phyloP scores from a whole-genome alignment of 805 yeast genomes.

The Ogataea pini region DNA sequence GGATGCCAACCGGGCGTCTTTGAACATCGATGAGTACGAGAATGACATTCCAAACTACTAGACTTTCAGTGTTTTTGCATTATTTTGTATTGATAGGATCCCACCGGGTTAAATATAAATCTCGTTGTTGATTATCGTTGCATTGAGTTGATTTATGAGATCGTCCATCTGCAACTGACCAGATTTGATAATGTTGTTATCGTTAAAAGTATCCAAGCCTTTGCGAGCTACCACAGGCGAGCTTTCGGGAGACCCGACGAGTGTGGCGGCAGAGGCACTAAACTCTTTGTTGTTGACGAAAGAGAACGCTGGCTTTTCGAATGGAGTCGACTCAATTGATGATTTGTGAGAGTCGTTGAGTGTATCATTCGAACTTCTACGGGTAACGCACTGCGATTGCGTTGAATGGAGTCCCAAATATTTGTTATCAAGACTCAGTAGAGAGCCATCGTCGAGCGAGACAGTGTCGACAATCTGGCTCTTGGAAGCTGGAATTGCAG shows the following conservation, averaged over 20 bases:
- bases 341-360: not conserved
- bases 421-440: constrained; percentile 55
- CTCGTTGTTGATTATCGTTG: constrained; percentile 19
- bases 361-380: constrained; percentile 15
- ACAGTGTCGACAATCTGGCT: constrained; percentile 48
- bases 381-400: not conserved
- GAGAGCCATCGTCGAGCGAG: constrained; percentile 36
- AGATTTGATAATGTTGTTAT: not conserved
- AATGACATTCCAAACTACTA: constrained; percentile 44
- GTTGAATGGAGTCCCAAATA: constrained; percentile 55
- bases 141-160: constrained; percentile 19
- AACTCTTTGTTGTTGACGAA: constrained; percentile 7
- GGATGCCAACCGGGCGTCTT: constrained; percentile 40
- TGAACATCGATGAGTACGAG: constrained; percentile 46
- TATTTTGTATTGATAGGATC: too few species aligned
- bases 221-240: not conserved
- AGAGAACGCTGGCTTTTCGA: not conserved
- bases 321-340: too few species aligned
- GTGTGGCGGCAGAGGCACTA: constrained; percentile 20
- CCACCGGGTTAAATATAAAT: constrained; percentile 18
- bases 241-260: constrained; percentile 9
- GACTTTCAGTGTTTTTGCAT: not conserved
- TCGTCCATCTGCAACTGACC: constrained; percentile 10
- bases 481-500: constrained; percentile 60
- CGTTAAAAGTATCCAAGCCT: not conserved